A percentile compares a stretch with the other conserved stretches of the same genome.
These are phyloP conservation scores for Fusarium dlaminii DNA, from an alignment of 2,329 filamentous ascomycete genomes.

Conservation along the genomic window DNA sequence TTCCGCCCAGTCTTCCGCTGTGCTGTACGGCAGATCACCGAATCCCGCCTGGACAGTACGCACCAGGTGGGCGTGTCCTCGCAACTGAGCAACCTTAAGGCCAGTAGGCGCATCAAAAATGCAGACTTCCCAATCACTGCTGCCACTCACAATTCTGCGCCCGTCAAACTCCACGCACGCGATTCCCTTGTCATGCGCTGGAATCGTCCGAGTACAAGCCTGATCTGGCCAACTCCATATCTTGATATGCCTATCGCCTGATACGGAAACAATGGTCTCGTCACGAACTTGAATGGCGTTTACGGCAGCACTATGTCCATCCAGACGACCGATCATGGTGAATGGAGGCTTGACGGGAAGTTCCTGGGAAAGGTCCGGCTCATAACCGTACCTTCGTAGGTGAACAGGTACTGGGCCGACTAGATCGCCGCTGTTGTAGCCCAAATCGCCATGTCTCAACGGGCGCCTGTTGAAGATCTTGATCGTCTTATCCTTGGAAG, in stretches of 20 bases:
- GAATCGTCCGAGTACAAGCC: slow-evolving; percentile 77
- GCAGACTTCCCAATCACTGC: slow-evolving; percentile 94
- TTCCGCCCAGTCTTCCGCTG: slow-evolving; percentile 76
- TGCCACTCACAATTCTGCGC: slow-evolving; percentile 91
- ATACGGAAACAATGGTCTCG: slow-evolving; percentile 90
- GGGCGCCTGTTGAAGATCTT: slow-evolving; percentile 90
- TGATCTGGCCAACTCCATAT: slow-evolving; percentile 91
- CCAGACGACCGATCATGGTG: slow-evolving; percentile 79
- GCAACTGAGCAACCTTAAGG: slow-evolving; percentile 87
- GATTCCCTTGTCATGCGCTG: slow-evolving; percentile 93
- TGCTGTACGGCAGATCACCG: slow-evolving; percentile 84
- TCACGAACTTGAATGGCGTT: slow-evolving; percentile 94
- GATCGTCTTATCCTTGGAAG: slow-evolving; percentile 96
- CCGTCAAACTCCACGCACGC: slow-evolving; percentile 98
- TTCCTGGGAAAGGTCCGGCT: slow-evolving; percentile 56
- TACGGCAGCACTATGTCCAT: slow-evolving; percentile 89
- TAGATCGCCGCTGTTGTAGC: slow-evolving; percentile 56
- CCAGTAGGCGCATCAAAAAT: slow-evolving; percentile 90
- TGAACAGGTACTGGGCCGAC: slow-evolving; percentile 64
- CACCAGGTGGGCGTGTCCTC: slow-evolving; percentile 84
- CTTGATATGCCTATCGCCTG: slow-evolving; percentile 92
- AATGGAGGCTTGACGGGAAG: slow-evolving; percentile 70
- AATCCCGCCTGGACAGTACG: slow-evolving; percentile 96
- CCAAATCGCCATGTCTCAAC: slow-evolving; percentile 68
- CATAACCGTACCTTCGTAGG: slow-evolving; percentile 65